These are phyloP conservation scores for Argentina anserina DNA, from an alignment of 306 rosid species.

Conservation along the genomic window DNA sequence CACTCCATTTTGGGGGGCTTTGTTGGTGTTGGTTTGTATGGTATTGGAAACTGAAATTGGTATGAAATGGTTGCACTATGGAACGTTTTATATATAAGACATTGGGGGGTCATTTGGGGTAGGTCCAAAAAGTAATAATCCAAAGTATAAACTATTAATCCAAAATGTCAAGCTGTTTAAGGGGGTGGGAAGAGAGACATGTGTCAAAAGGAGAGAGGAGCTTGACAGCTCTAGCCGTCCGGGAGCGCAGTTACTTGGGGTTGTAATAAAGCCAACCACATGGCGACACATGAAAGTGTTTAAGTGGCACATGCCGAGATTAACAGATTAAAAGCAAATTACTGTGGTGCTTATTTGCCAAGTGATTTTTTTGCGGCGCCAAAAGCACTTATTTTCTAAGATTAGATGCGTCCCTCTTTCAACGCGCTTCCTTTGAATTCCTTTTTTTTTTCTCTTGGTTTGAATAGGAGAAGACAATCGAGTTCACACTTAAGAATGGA, in stretches of 20 bases:
- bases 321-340: background rate
- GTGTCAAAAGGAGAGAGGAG: conserved; percentile 31
- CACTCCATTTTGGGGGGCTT: conserved; percentile 34
- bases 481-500: conserved; percentile 4
- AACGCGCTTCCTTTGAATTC: background rate
- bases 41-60: background rate
- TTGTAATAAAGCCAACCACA: conserved; percentile 34
- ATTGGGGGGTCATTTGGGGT: background rate
- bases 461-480: background rate
- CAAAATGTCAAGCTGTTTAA: background rate
- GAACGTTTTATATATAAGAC: background rate
- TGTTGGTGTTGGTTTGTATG: background rate
- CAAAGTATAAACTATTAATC: conserved; percentile 4
- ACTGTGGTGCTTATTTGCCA: background rate
- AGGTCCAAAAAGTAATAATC: background rate
- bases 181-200: conserved; percentile 10
- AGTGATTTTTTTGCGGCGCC: conserved; percentile 19
- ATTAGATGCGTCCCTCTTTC: background rate
- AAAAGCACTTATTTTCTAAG: conserved; percentile 2
- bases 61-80: background rate
- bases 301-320: conserved; percentile 9
- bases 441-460: background rate
- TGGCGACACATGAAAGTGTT: conserved; percentile 37
- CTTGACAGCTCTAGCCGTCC: conserved; percentile 28
- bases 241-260: conserved; percentile 20